Evolutionary conservation across 202 grass and related monocot genomes (phyloP), one percentile per base, ranked within the genome.

Genomic region (Hordeum pubiflorum): DNA sequence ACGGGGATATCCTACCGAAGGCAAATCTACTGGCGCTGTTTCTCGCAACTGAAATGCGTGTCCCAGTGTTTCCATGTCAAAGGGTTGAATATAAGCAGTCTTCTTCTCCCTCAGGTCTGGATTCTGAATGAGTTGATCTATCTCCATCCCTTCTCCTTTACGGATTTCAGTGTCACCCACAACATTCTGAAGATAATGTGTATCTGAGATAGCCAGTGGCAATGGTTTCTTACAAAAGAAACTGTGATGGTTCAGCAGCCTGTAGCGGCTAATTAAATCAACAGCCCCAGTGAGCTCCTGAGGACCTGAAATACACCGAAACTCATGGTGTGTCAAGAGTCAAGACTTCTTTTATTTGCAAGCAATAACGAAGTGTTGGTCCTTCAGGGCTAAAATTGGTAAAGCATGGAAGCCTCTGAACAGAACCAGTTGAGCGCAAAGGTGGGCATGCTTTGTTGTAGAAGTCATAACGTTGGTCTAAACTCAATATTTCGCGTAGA

Each of bases 101-200:
- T 77, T 86, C 15, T 75, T 93, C 54, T 97, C 91, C 55, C 85
- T 78, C 70, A 87, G 56, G 58, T 91, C 86, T 58, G 91, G 74
- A 83, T 82, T 91, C 43, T 91, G 87, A 84, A 93, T 78, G 9
- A 97, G 83, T 67, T 97, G 94, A 64, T 97, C 91, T 31, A 97
- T 79, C 87, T 97, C 94, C 94, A 97, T 97, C 66, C 94, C 94
- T 84, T 97, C 94, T 62, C 94, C 94, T 93, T 87, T 97, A 73
- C 89, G 86, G 62, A 97, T 97, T 83, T 97, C 94, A 37, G 83
- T 97, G 43, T 97, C 94, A 9, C 94, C 94, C 60, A 90, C 94
- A 68, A 93, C 89, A 88, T 91, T 97, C 48, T 87, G 82, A 76
- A 97, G 87, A 84, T 97, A 97, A 75, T 91, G 87, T 21, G 94